Percentiles rank a stretch among this genome's conserved stretches.
These are phyloP conservation scores for Fomitopsis serialis DNA, from an alignment of 768 basidiomycete genomes.

Conservation along the genomic window DNA sequence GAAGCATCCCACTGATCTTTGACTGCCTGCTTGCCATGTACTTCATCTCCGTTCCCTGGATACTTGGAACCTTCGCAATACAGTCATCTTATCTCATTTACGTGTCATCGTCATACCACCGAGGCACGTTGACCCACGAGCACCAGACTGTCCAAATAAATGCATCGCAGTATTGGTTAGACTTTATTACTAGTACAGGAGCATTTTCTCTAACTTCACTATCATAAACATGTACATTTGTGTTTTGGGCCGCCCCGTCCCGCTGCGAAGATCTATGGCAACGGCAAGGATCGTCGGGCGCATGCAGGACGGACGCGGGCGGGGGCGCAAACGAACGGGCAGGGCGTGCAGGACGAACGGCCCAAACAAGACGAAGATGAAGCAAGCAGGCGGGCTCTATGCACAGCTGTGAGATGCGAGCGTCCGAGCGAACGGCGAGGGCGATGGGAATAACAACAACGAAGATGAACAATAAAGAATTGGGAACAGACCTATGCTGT, in stretches of 20 bases:
- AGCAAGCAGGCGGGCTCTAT: conserved; percentile 12
- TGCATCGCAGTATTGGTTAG: conserved; percentile 9
- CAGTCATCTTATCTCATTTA: neutral
- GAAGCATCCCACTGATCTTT: neutral
- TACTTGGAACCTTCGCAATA: neutral
- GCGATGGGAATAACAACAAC: too few species aligned
- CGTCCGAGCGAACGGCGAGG: conserved; percentile 9
- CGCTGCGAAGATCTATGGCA: neutral
- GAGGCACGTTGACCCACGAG: neutral
- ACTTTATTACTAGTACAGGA: conserved; percentile 28
- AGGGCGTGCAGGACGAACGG: neutral
- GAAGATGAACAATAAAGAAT: conserved; percentile 10
- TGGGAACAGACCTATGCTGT: neutral
- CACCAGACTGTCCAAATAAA: neutral
- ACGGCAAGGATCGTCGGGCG: conserved; percentile 1
- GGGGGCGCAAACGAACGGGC: neutral
- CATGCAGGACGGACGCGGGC: neutral
- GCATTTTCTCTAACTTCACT: conserved; percentile 22
- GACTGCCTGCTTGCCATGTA: neutral
- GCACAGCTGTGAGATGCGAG: conserved; percentile 16
- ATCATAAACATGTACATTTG: conserved; percentile 16
- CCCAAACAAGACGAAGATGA: neutral
- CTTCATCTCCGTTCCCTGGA: neutral
- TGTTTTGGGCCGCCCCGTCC: conserved; percentile 1
- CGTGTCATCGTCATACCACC: neutral